Base-by-base conservation (phyloP, 495 filamentous ascomycete genomes). In the Geopyxis carbonaria region DNA sequence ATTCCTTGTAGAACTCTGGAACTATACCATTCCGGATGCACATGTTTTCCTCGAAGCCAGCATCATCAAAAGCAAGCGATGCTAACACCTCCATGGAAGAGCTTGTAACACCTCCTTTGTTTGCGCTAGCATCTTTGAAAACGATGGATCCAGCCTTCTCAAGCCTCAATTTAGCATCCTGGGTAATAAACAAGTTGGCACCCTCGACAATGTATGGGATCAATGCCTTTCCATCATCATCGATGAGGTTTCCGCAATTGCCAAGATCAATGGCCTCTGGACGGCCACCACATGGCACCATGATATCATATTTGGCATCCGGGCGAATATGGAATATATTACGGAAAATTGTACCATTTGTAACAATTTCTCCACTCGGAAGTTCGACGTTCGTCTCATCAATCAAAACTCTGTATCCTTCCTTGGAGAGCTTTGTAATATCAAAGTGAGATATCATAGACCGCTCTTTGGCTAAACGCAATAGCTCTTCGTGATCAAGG, bases 81-180 rank as follows among this genome's bases (percentile, higher is more conserved):
- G 89, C 89, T 13, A 97, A 69, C 8, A 31, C 45, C 51, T 97
- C 89, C 31, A 95, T 72, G 4, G 89, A 97, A 0, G 89, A 95
- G n/a, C 82, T 92, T 4, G 89, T 97, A 33, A 97, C 89, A 57
- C 89, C 89, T 51, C 89, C 89, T 68, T 97, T 97, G 69, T 97
- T 97, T 30, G 91, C 85, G 30, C 83, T 92, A 9, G 89, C 89
- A 61, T 97, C 89, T 66, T 97, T 97, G 72, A 81, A 95, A 30
- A 97, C 59, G 48, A 95, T 76, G 55, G 79, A 84, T 44, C 91
- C 91, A 21, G 89, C 87, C 49, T 80, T 75, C 62, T 97, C 89
- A 4, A 97, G 71, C 15, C 84, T 78, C 40, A 95, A 67, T 68
- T 97, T 97, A 47, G 83, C 85, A 55, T 97, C 89, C 61, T 97